phyloP scores from a whole-genome alignment of 1,284 basidiomycete species.

The Stereum hirsutum region DNA sequence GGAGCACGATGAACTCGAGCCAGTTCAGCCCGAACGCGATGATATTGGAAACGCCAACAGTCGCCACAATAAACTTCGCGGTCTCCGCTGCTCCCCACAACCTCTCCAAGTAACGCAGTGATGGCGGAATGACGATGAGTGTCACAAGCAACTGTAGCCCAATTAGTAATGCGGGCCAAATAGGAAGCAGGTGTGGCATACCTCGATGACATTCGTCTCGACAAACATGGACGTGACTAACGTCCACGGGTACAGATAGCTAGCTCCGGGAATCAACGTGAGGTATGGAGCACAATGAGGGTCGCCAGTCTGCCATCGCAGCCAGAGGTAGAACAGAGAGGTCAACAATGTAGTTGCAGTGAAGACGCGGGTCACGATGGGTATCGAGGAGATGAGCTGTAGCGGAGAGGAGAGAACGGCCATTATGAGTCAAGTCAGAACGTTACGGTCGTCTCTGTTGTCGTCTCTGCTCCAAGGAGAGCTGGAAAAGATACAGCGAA shows the following conservation, averaged over 20 bases:
- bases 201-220: conserved; percentile 81
- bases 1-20: conserved; percentile 65
- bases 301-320: conserved; percentile 43
- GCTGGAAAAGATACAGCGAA: too few species aligned
- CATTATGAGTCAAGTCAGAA: conserved; percentile 36
- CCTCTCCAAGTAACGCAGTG: conserved; percentile 85
- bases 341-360: conserved; percentile 58
- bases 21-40: conserved; percentile 81
- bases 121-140: conserved; percentile 72
- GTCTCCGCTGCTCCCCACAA: conserved; percentile 89
- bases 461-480: too few species aligned
- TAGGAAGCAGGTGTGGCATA: conserved; percentile 26
- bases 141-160: conserved; percentile 70
- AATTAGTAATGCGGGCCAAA: conserved; percentile 11
- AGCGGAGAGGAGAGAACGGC: conserved; percentile 66
- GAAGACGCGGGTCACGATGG: conserved; percentile 72
- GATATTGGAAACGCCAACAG: conserved; percentile 77
- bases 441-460: too few species aligned
- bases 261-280: conserved; percentile 77
- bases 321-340: conserved; percentile 59
- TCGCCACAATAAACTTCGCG: conserved; percentile 76
- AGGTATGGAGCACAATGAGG: conserved; percentile 61
- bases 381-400: conserved; percentile 59
- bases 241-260: conserved; percentile 89
- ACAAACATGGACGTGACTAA: conserved; percentile 82